These are phyloP conservation scores for Platanthera zijinensis DNA, from an alignment of 106 monocot species.

Conservation along the genomic window DNA sequence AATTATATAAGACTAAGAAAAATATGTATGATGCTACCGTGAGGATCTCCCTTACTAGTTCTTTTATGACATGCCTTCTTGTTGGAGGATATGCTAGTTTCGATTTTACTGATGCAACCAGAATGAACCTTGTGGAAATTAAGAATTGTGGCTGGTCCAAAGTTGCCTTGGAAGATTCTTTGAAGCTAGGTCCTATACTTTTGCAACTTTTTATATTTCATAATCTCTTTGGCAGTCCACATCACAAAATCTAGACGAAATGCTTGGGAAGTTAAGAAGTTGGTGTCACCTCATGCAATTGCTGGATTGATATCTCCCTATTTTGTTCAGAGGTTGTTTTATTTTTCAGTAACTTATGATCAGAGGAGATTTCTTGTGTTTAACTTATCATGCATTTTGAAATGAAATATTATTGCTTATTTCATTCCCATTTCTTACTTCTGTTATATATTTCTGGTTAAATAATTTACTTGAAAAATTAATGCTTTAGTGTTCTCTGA, in stretches of 20 bases:
- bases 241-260: constrained; percentile 62
- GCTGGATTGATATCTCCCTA: constrained; percentile 81
- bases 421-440: not conserved
- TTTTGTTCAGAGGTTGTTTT: constrained; percentile 54
- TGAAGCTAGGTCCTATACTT: too few relatives aligned
- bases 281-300: constrained; percentile 73
- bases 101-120: constrained; percentile 26
- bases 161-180: constrained; percentile 60
- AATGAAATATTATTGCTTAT: not conserved
- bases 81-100: not conserved
- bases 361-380: not conserved
- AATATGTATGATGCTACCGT: too few relatives aligned
- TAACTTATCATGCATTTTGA: not conserved
- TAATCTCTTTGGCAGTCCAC: constrained; percentile 42
- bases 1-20: constrained; percentile 1
- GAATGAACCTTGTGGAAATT: too few relatives aligned
- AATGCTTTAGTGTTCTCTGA: too few relatives aligned
- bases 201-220: not conserved
- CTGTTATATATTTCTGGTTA: too few relatives aligned
- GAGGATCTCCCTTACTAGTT: too few relatives aligned
- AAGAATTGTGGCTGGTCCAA: constrained; percentile 71
- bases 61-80: too few relatives aligned
- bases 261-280: constrained; percentile 72
- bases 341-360: too few relatives aligned
- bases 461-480: too few relatives aligned